Evolutionary conservation across 2,329 filamentous ascomycete genomes (phyloP).

Genomic region (Pyrenophora graminea): DNA sequence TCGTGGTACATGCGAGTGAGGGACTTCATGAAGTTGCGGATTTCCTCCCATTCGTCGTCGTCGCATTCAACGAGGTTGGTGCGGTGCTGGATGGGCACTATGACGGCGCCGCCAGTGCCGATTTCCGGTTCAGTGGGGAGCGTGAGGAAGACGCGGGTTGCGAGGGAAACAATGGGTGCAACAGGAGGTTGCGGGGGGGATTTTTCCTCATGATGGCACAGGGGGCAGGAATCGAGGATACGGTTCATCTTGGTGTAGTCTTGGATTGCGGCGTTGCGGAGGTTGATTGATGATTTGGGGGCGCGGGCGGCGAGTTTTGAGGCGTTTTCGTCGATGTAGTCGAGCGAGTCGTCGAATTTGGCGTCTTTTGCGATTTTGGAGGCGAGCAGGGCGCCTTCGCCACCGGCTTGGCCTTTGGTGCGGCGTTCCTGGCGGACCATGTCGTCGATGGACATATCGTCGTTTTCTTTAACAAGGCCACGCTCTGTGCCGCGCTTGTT

Average conservation of each 20-base stretch:
- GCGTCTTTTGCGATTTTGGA: constrained; percentile 92
- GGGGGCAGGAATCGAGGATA: constrained; percentile 82
- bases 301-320: constrained; percentile 83
- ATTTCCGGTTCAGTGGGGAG: constrained; percentile 89
- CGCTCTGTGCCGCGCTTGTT: constrained; percentile 83
- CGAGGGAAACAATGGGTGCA: constrained; percentile 84
- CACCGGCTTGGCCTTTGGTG: constrained; percentile 75
- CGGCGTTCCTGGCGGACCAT: constrained; percentile 95
- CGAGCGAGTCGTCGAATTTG: constrained; percentile 88
- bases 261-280: constrained; percentile 83
- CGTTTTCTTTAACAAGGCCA: constrained; percentile 84
- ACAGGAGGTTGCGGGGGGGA: constrained; percentile 67
- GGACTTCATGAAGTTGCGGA: constrained; percentile 98
- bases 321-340: constrained; percentile 98
- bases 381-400: constrained; percentile 80
- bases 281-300: constrained; percentile 82
- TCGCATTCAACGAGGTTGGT: constrained; percentile 95
- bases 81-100: constrained; percentile 85
- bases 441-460: constrained; percentile 94
- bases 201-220: constrained; percentile 90
- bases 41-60: constrained; percentile 98
- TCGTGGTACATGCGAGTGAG: constrained; percentile 93
- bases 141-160: constrained; percentile 83
- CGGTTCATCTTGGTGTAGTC: constrained; percentile 90
- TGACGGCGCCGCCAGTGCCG: constrained; percentile 78